A percentile compares a stretch with the other conserved stretches of the same genome.
phyloP scores from a whole-genome alignment of 495 filamentous ascomycete species.

The Penicillium bialowiezense region DNA sequence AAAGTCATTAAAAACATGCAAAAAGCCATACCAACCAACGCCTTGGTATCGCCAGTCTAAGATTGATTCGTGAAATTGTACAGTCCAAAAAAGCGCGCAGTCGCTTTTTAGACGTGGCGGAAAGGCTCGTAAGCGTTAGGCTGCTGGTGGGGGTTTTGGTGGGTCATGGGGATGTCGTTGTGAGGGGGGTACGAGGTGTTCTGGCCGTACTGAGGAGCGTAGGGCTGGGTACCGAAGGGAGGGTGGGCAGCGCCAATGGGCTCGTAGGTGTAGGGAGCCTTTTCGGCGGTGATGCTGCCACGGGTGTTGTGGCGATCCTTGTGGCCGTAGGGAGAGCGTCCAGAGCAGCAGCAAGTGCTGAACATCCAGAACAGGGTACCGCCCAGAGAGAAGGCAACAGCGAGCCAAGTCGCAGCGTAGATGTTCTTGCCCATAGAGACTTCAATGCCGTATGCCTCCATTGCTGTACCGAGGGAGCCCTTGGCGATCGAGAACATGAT shows the following conservation, averaged over 20 bases:
- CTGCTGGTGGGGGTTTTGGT: slow-evolving; percentile 14
- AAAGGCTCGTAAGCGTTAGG: slow-evolving; percentile 44
- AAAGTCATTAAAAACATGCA: slow-evolving; percentile 10
- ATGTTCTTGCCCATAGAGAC: slow-evolving; percentile 63
- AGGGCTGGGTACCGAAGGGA: slow-evolving; percentile 16
- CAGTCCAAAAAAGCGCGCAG: slow-evolving; percentile 1
- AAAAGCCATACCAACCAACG: slow-evolving; percentile 17
- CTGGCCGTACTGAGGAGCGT: slow-evolving; percentile 11
- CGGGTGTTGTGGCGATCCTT: slow-evolving; percentile 19
- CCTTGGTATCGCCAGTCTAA: slow-evolving; percentile 26
- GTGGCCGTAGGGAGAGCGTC: slow-evolving; percentile 49
- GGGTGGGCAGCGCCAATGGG: slow-evolving; percentile 34
- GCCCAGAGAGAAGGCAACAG: slow-evolving; percentile 68
- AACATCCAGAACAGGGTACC: slow-evolving; percentile 85
- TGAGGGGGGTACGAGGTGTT: slow-evolving; percentile 32
- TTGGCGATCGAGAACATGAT: slow-evolving; percentile 61
- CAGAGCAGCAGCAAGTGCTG: slow-evolving; percentile 85
- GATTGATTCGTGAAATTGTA: slow-evolving; percentile 16
- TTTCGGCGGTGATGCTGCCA: slow-evolving; percentile 40
- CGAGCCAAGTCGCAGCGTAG: slow-evolving; percentile 72
- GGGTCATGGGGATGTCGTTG: slow-evolving; percentile 23
- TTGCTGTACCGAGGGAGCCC: slow-evolving; percentile 55
- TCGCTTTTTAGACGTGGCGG: slow-evolving; percentile 39
- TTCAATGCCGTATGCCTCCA: slow-evolving; percentile 64
- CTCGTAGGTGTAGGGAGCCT: slow-evolving; percentile 53